These are phyloP conservation scores for Ustilago nuda DNA, from an alignment of 1,284 basidiomycete species.

Conservation along the genomic window DNA sequence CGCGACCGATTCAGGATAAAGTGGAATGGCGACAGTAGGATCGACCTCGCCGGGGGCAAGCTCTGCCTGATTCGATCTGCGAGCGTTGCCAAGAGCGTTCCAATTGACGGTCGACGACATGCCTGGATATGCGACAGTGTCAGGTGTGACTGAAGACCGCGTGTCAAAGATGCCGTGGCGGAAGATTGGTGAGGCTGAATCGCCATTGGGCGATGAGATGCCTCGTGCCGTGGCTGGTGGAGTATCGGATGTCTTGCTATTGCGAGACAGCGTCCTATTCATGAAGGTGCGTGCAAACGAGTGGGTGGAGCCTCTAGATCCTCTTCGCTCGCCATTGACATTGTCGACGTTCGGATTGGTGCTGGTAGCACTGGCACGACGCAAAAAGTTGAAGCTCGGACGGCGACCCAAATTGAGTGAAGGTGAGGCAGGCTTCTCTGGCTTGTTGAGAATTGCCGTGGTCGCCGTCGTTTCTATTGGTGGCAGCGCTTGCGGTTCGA, in stretches of 20 bases:
- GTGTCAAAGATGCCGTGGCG: slow-evolving; percentile 36
- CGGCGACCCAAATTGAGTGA: slow-evolving; percentile 20
- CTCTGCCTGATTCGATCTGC: neutral
- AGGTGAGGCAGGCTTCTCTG: slow-evolving; percentile 27
- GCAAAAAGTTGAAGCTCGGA: slow-evolving; percentile 47
- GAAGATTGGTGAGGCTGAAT: slow-evolving; percentile 19
- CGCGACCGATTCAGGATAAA: slow-evolving; percentile 26
- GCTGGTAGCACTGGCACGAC: slow-evolving; percentile 31
- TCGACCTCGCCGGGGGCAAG: slow-evolving; percentile 30
- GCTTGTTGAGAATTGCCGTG: slow-evolving; percentile 2
- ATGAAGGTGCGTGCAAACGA: slow-evolving; percentile 40
- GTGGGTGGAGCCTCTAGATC: slow-evolving; percentile 19
- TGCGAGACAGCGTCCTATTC: slow-evolving; percentile 37
- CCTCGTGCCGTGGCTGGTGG: slow-evolving; percentile 3
- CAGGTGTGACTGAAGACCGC: neutral
- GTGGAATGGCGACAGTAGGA: slow-evolving; percentile 19
- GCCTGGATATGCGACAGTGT: slow-evolving; percentile 27
- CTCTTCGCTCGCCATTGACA: slow-evolving; percentile 23
- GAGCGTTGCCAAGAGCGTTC: slow-evolving; percentile 12
- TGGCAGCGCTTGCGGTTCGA: slow-evolving; percentile 9
- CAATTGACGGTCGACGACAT: slow-evolving; percentile 42
- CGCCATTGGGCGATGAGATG: slow-evolving; percentile 2
- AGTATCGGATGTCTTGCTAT: slow-evolving; percentile 22
- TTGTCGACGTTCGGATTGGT: slow-evolving; percentile 20
- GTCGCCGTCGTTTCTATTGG: slow-evolving; percentile 15